Evolutionary conservation across 2,329 filamentous ascomycete species (phyloP).

Genomic region (Helminthosporium solani): DNA sequence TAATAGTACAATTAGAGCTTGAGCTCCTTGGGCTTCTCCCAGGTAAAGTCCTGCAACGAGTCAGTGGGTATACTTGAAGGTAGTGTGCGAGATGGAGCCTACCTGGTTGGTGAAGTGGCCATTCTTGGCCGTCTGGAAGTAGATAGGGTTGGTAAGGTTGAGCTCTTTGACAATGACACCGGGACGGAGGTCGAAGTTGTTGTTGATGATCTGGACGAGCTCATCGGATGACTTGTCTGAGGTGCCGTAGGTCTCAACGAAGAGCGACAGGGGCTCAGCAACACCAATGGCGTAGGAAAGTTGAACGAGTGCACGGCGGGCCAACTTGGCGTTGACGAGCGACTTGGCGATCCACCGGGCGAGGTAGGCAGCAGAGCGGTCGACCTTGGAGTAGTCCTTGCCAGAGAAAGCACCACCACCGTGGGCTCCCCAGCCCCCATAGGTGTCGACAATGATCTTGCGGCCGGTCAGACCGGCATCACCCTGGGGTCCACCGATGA

Average conservation of each 20-base stretch:
- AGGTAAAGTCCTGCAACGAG: constrained; percentile 64
- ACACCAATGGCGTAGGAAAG: constrained; percentile 99
- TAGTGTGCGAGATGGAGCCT: neutral
- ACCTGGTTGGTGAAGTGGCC: constrained; percentile 98
- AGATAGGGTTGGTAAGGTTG: constrained; percentile 92
- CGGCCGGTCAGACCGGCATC: constrained; percentile 97
- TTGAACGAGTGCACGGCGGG: constrained; percentile 92
- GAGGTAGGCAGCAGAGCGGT: constrained; percentile 96
- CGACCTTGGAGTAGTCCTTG: constrained; percentile 99
- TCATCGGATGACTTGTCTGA: constrained; percentile 85
- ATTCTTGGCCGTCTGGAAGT: constrained; percentile 98
- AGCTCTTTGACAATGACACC: constrained; percentile 99
- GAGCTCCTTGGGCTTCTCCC: constrained; percentile 97
- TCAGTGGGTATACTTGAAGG: neutral
- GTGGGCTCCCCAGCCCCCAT: constrained; percentile 99
- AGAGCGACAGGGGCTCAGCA: constrained; percentile 94
- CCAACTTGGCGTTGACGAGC: constrained; percentile 82
- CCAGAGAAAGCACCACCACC: constrained; percentile 99
- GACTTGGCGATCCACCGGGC: constrained; percentile 99
- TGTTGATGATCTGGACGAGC: constrained; percentile 89
- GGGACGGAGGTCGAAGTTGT: constrained; percentile 97
- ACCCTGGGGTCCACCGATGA: constrained; percentile 98
- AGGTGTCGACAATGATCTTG: constrained; percentile 99
- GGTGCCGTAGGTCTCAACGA: constrained; percentile 97
- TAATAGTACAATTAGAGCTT: constrained; percentile 67